Evolutionary conservation across 306 rosid species (phyloP), one percentile per base, ranked within the genome.

Genomic region (Delonix regia): DNA sequence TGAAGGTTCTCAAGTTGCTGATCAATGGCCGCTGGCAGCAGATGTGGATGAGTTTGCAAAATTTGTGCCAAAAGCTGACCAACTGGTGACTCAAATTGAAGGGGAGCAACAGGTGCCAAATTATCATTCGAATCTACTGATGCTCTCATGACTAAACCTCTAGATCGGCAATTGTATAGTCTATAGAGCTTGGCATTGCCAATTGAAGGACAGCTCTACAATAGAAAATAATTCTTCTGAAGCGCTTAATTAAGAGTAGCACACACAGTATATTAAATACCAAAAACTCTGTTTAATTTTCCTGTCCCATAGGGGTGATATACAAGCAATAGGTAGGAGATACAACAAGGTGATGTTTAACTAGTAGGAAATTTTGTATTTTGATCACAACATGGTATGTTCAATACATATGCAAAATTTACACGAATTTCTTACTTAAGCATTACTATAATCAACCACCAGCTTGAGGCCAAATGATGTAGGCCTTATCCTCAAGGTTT

Each of bases 1-100:
- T 88, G 90, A 87, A 95, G 99, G 85, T 86, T 91, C 86, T 95
- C 97, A 16, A 95, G 96, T 78, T 92, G 96, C 86, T 95, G 98
- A 67, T 95, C 97, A 79, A 95, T 77, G 47, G 97, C 85, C 60
- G 90, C 96, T 44, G 93, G 91, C 33, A 95, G 83, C 68, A 95
- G 83, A 91, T 93, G 98, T 62, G 98, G 98, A 86, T 91, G 96
- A 16, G 91, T 87, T 80, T 86, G 95, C 80, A 92, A 84, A 71
- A 95, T 90, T 79, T 90, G 99, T 25, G 85, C 90, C 94, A 95
- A 87, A 84, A 95, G 84, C 86, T 91, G 99, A 59, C 99, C 98
- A 27, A 89, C 83, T 0, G 99, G 97, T 74, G 99, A 88, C 77
- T 93, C 93, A 52, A 86, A 84, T 64, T 81, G 88, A 67, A 93